Conservation (phyloP, 371 early-diverging fungal genomes). For the Furculomyces boomerangus region DNA sequence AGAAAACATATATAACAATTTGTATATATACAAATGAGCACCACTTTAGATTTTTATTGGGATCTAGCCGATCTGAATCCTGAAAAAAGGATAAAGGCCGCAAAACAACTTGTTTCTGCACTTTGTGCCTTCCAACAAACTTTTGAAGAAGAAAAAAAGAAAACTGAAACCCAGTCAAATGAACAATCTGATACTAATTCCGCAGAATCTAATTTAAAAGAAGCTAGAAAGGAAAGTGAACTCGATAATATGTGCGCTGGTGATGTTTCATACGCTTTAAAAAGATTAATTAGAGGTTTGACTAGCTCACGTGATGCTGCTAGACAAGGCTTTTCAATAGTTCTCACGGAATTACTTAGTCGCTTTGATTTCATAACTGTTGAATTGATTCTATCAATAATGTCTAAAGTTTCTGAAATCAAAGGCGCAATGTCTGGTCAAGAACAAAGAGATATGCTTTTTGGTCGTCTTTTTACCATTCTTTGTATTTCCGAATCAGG, state of each 20-base stretch:
- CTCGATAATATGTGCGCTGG: slow-evolving; percentile 39
- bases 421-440: slow-evolving; percentile 23
- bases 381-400: slow-evolving; percentile 41
- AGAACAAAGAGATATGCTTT: slow-evolving; percentile 74
- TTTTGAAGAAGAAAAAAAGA: neutral
- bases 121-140: slow-evolving; percentile 28
- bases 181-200: slow-evolving; percentile 11
- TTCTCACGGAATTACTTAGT: slow-evolving; percentile 59
- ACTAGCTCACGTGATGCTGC: slow-evolving; percentile 76
- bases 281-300: slow-evolving; percentile 73
- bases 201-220: neutral
- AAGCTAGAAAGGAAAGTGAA: slow-evolving; percentile 33
- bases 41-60: slow-evolving; percentile 32
- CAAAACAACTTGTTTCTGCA: slow-evolving; percentile 30
- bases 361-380: slow-evolving; percentile 28
- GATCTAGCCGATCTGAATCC: slow-evolving; percentile 46
- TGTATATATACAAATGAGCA: no score
- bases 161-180: no score
- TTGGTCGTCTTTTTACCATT: slow-evolving; percentile 77
- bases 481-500: slow-evolving; percentile 66
- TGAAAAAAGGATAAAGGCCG: slow-evolving; percentile 34
- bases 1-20: no score
- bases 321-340: slow-evolving; percentile 83
- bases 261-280: slow-evolving; percentile 75
- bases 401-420: slow-evolving; percentile 32